phyloP scores from a whole-genome alignment of 2,329 filamentous ascomycete species.

The Thelonectria olida region DNA sequence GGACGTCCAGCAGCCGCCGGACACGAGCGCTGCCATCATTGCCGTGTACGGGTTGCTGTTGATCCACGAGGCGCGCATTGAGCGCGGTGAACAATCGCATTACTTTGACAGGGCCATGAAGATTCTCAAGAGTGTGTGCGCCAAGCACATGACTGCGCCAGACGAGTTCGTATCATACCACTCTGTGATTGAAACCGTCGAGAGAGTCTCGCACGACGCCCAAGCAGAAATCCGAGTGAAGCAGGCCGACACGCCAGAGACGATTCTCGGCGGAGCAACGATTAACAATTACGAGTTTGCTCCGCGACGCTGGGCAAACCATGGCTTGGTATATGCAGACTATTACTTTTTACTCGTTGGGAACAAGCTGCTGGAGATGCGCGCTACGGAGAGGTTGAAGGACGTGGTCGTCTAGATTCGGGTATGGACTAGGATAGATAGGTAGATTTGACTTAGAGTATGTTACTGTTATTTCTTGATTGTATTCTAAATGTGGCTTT shows the following conservation, averaged over 20 bases:
- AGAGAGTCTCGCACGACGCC: slow-evolving; percentile 15
- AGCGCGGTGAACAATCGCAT: slow-evolving; percentile 23
- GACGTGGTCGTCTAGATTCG: neutral
- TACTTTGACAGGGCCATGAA: slow-evolving; percentile 10
- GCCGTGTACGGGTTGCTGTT: slow-evolving; percentile 51
- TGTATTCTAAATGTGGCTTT: too few relatives aligned
- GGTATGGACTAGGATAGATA: neutral
- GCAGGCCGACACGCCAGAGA: slow-evolving; percentile 40
- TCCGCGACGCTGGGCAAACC: slow-evolving; percentile 53
- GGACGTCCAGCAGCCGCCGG: slow-evolving; percentile 42
- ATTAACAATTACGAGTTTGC: slow-evolving; percentile 58
- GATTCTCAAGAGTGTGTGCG: slow-evolving; percentile 16
- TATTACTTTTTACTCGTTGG: slow-evolving; percentile 58
- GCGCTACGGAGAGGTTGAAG: neutral
- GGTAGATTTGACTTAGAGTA: neutral
- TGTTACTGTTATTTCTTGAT: too few relatives aligned
- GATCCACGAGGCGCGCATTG: slow-evolving; percentile 42
- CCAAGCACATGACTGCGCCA: slow-evolving; percentile 30
- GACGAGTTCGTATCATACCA: neutral
- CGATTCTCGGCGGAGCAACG: slow-evolving; percentile 56
- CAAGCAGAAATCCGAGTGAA: neutral
- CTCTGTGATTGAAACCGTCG: slow-evolving; percentile 33
- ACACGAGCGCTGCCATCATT: slow-evolving; percentile 50
- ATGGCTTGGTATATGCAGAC: slow-evolving; percentile 60
- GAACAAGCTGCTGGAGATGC: slow-evolving; percentile 42